These are phyloP conservation scores for Tardiomyces blankii DNA, from an alignment of 1,139 yeast species.

Conservation along the genomic window DNA sequence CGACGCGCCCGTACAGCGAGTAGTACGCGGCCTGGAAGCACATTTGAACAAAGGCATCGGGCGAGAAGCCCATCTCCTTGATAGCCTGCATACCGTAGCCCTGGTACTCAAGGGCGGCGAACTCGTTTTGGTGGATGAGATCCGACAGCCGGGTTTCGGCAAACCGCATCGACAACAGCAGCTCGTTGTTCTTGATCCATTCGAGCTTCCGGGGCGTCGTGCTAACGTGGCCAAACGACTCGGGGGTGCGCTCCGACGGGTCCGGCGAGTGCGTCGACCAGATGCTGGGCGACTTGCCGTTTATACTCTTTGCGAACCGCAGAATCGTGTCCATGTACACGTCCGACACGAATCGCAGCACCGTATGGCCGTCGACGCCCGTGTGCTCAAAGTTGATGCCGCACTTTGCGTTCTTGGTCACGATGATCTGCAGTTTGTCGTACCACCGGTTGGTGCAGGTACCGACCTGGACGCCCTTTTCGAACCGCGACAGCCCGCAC, in stretches of 20 bases:
- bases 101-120: slow-evolving; percentile 67
- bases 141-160: slow-evolving; percentile 87
- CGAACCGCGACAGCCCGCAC: slow-evolving; percentile 72
- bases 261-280: slow-evolving; percentile 49
- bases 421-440: slow-evolving; percentile 79
- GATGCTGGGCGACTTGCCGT: slow-evolving; percentile 67
- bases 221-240: slow-evolving; percentile 30
- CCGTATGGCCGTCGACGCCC: slow-evolving; percentile 94
- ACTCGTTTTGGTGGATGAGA: slow-evolving; percentile 81
- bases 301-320: slow-evolving; percentile 75
- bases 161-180: slow-evolving; percentile 71
- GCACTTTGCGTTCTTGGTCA: slow-evolving; percentile 86
- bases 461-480: slow-evolving; percentile 82
- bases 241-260: slow-evolving; percentile 32
- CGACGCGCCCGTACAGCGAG: slow-evolving; percentile 85
- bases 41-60: slow-evolving; percentile 93
- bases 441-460: slow-evolving; percentile 95
- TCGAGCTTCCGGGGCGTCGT: slow-evolving; percentile 75
- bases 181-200: slow-evolving; percentile 73
- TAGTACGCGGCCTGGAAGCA: slow-evolving; percentile 89
- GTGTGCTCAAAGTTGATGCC: slow-evolving; percentile 93
- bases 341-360: slow-evolving; percentile 76
- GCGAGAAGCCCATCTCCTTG: slow-evolving; percentile 79
- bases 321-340: slow-evolving; percentile 84
- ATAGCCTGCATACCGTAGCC: slow-evolving; percentile 68